Percentiles rank a stretch among this genome's conserved stretches.
Conservation (phyloP, 2,329 filamentous ascomycete genomes). For the Paraphaeosphaeria sporulosa region DNA sequence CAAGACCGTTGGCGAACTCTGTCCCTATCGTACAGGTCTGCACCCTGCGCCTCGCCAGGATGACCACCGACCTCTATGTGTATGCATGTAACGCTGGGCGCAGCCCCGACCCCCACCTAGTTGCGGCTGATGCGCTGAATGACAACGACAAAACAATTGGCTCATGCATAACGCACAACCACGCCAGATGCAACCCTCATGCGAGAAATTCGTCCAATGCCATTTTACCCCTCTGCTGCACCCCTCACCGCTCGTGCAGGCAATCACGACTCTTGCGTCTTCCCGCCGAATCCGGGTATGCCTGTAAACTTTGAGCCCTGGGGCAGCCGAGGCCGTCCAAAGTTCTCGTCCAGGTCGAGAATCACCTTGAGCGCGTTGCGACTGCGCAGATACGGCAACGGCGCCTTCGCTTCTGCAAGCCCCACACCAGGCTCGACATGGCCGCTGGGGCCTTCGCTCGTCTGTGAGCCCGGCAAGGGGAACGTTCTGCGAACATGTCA, state of each 20-base stretch:
- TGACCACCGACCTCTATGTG: conserved; percentile 20
- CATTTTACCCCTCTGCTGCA: conserved; percentile 32
- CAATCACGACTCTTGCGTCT: conserved; percentile 34
- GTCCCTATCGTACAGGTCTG: conserved; percentile 33
- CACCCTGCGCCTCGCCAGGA: conserved; percentile 11
- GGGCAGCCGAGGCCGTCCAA: conserved; percentile 75
- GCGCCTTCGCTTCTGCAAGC: conserved; percentile 68
- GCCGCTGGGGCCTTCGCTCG: conserved; percentile 59
- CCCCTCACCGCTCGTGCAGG: conserved; percentile 19
- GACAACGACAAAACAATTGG: conserved; percentile 37
- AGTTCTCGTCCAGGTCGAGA: conserved; percentile 91
- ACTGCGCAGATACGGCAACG: conserved; percentile 73
- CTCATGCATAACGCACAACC: conserved; percentile 32
- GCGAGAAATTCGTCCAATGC: conserved; percentile 36
- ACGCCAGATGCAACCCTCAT: conserved; percentile 28
- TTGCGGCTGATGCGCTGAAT: conserved; percentile 26
- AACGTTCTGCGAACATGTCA: conserved; percentile 54
- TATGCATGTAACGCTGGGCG: conserved; percentile 26
- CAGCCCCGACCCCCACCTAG: conserved; percentile 24
- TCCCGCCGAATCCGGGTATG: conserved; percentile 47
- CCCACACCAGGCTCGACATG: conserved; percentile 70
- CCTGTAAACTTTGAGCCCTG: conserved; percentile 45
- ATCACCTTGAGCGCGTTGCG: conserved; percentile 95
- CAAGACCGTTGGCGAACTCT: neutral
- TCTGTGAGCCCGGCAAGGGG: conserved; percentile 74